Percentiles rank a stretch among this genome's conserved stretches.
These are phyloP conservation scores for Nemania bipapillata DNA, from an alignment of 2,329 filamentous ascomycete species.

Conservation along the genomic window DNA sequence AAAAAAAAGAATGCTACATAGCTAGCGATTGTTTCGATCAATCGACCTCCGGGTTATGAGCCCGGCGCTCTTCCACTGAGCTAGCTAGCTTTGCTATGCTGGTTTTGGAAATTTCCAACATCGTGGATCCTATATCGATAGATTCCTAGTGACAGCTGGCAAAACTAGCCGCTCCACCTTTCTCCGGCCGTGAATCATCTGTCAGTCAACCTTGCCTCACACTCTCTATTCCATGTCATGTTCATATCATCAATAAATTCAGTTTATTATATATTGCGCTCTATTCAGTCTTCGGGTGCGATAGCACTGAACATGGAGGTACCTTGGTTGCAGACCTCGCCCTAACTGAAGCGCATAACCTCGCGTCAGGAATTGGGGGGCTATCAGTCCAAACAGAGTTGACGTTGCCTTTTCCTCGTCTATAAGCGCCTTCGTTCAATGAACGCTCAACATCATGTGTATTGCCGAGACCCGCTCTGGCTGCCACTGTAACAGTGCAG, in stretches of 20 bases:
- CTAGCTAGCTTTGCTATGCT: conserved; percentile 38
- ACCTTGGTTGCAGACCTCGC: too few relatives aligned
- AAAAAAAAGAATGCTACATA: conserved; percentile 22
- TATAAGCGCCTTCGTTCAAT: not conserved
- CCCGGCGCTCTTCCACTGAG: conserved; percentile 52
- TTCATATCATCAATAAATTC: not conserved
- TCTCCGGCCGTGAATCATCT: too few relatives aligned
- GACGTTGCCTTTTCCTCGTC: not conserved
- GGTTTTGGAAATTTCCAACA: not conserved
- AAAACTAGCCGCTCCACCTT: too few relatives aligned
- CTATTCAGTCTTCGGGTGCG: not conserved
- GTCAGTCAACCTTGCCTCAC: too few relatives aligned
- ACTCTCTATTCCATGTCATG: too few relatives aligned
- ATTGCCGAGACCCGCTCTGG: not conserved
- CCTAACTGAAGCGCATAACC: not conserved
- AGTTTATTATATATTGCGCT: not conserved
- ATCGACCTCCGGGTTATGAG: conserved; percentile 53
- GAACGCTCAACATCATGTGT: not conserved
- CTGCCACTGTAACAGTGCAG: not conserved
- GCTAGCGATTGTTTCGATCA: conserved; percentile 53
- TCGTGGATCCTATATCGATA: not conserved
- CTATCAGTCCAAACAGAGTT: not conserved
- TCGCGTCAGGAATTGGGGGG: not conserved
- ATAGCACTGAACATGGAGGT: not conserved
- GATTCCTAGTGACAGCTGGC: not conserved